Evolutionary conservation across 495 filamentous ascomycete species (phyloP).

Genomic region (Durotheca rogersii): DNA sequence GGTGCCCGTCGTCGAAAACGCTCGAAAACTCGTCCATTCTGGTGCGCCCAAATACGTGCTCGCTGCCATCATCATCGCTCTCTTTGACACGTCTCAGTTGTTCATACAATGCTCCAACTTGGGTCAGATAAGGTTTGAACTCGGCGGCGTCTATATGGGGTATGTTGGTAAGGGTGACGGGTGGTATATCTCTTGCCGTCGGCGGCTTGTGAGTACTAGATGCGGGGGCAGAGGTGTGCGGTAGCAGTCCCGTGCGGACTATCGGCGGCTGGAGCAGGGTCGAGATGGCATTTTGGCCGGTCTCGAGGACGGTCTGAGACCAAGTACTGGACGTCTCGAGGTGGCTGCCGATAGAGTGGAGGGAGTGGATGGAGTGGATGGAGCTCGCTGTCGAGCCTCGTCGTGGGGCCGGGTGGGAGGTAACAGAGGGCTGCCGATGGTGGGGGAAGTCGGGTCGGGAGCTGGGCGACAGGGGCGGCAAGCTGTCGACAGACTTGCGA

Average conservation of each 20-base stretch:
- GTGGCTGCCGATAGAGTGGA: constrained; percentile 73
- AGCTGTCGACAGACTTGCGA: constrained; percentile 70
- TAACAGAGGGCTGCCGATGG: constrained; percentile 41
- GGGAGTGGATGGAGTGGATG: constrained; percentile 57
- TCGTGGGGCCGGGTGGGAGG: constrained; percentile 40
- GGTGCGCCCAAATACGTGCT: constrained; percentile 45
- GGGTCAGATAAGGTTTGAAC: constrained; percentile 80
- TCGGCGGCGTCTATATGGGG: constrained; percentile 73
- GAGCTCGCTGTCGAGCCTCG: constrained; percentile 87
- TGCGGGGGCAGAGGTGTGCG: constrained; percentile 66
- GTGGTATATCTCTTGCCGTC: constrained; percentile 89
- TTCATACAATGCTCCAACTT: constrained; percentile 80
- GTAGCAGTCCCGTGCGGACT: constrained; percentile 78
- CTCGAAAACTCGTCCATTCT: constrained; percentile 53
- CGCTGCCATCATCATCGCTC: constrained; percentile 56
- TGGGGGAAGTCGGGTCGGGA: constrained; percentile 63
- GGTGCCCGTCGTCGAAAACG: constrained; percentile 47
- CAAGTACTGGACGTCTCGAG: constrained; percentile 62
- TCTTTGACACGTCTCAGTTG: constrained; percentile 77
- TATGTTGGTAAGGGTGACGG: constrained; percentile 89
- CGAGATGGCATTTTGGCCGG: constrained; percentile 89
- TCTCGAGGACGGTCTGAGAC: constrained; percentile 66
- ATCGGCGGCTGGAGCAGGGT: constrained; percentile 89
- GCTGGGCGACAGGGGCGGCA: constrained; percentile 54
- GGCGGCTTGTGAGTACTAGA: constrained; percentile 75